phyloP scores from a whole-genome alignment of 129 eudicot genomes.

The Oenanthe sinensis region DNA sequence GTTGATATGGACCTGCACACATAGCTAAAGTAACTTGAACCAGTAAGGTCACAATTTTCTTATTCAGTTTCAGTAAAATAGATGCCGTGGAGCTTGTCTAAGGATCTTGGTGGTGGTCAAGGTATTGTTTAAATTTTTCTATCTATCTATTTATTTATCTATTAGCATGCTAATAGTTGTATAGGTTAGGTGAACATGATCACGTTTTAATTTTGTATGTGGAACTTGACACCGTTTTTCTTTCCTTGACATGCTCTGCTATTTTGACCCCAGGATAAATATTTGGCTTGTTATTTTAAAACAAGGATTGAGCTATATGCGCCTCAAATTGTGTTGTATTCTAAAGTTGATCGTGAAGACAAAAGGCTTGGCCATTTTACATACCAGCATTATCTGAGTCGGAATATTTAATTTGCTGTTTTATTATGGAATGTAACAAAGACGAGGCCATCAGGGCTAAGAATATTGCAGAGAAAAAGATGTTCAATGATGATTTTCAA shows the following conservation, averaged over 20 bases:
- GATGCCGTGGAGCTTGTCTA: background rate
- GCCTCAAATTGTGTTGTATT: background rate
- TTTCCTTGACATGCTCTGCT: background rate
- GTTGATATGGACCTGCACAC: too few relatives aligned
- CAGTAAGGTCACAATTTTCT: too few relatives aligned
- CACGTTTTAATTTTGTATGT: too few relatives aligned
- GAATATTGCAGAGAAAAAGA: conserved; percentile 56
- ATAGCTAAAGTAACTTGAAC: too few relatives aligned
- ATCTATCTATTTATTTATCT: too few relatives aligned
- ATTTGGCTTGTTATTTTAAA: too few relatives aligned
- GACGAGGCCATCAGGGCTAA: conserved; percentile 80
- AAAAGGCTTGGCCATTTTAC: background rate
- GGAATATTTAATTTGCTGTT: background rate
- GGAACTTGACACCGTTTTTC: background rate
- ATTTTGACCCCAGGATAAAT: background rate
- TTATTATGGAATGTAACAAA: conserved; percentile 80
- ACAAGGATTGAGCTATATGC: background rate
- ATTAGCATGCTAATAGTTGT: too few relatives aligned
- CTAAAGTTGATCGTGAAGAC: background rate
- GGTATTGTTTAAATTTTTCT: background rate
- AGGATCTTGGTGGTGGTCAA: background rate
- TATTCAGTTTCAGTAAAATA: background rate
- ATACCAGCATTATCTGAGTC: background rate
- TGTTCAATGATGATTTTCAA: conserved; percentile 57
- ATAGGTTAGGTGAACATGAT: background rate